Evolutionary conservation across 2,329 filamentous ascomycete species (phyloP), one percentile per base, ranked within the genome.

Genomic region (Plectosphaerella cucumerina): DNA sequence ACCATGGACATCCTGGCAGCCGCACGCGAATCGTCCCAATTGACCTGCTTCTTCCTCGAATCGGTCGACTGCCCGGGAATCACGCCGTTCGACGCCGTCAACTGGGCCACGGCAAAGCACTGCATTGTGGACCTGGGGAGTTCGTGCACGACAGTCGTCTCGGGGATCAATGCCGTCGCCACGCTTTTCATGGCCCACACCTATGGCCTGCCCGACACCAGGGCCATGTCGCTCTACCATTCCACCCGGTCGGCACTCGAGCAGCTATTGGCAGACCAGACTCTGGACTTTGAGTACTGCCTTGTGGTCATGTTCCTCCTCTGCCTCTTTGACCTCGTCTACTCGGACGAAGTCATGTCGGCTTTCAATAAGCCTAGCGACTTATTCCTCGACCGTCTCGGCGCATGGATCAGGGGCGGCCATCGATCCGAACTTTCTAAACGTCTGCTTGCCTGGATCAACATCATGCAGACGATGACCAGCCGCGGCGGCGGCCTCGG

Each of bases 371-470:
- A 50, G 23, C 46, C 47, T 37, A 50, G 50, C 18, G 26, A 48
- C 6, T 12, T 14, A 14, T 56, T 55, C 35, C n/a, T 51, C 17
- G 20, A 21, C 2, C 42, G 35, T 6, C 14, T 37, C 9, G 35
- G 35, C 35, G 9, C 9, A 8, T 37, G 35, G 35, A 49, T 9
- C 2, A 39, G 22, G n/a, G 21, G 22, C n/a, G n/a, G n/a, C n/a
- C n/a, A n/a, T n/a, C n/a, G n/a, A n/a, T n/a, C n/a, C n/a, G n/a
- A n/a, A n/a, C n/a, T n/a, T n/a, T n/a, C n/a, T n/a, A n/a, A n/a
- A n/a, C n/a, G n/a, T n/a, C n/a, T n/a, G n/a, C n/a, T n/a, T n/a
- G 34, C 48, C 4, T 60, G 59, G 59, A 26, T 60, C 17, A 54
- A 48, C 20, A 39, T 60, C 17, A 47, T 60, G 6, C 49, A 59